Evolutionary conservation across 2,329 filamentous ascomycete species (phyloP), one percentile per base, ranked within the genome.

Genomic region (Claviceps quebecensis): DNA sequence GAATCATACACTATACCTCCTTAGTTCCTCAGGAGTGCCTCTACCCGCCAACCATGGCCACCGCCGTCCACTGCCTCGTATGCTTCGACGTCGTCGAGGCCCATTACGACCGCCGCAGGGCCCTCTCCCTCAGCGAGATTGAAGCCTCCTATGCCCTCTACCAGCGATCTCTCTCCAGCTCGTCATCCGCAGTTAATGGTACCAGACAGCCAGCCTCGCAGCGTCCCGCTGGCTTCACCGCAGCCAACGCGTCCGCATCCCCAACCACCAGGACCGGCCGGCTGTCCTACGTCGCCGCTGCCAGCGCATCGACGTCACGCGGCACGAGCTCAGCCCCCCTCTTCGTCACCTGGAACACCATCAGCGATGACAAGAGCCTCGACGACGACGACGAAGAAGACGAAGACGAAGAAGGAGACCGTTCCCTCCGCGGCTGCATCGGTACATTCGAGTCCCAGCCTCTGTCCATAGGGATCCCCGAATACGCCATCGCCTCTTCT

Each of bases 271-370:
- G 66, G 45, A 70, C 71, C 7, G 63, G 69, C 38, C 57, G 68
- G 19, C 72, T 68, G 8, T 72, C 67, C 2, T 71, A 71, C 39
- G 17, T 26, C 26, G 11, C 44, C 8, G 72, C 72, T 8, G 72
- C 71, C 14, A 69, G 63, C 13, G 66, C 70, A 37, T 73, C 67
- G 29, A 64, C 69, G 22, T 53, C 53, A 45, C 63, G 62, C 54
- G 61, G 60, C 56, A 54, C 57, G 56, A 57, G 68, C 52, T 75
- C 78, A 43, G 80, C 83, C 55, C 91, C 91, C 0, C 76, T 97
- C 40, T 97, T 97, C 65, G 87, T 98, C 46, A 95, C 90, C 7
- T 97, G 91, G 90, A 95, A 96, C 70, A 87, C 80, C 0, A 59
- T 88, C 43, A 61, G 58, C 9, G 55, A 62, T 34, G 62, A 59